phyloP scores from a whole-genome alignment of 2,329 filamentous ascomycete species.

The Xylariaceae sp. region DNA sequence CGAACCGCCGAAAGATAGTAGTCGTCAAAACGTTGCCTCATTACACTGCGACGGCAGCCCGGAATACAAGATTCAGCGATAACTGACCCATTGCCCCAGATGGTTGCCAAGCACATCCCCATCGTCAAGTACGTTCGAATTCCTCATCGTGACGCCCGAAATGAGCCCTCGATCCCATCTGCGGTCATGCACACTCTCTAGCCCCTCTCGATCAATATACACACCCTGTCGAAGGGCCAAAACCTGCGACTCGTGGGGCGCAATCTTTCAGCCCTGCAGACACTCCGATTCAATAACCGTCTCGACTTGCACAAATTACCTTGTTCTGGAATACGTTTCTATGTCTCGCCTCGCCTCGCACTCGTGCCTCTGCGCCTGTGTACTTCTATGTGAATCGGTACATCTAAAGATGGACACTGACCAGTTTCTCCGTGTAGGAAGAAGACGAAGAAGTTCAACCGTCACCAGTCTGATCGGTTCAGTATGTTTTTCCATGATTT shows the following conservation, averaged over 20 bases:
- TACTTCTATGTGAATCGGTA: not conserved
- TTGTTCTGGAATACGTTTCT: not conserved
- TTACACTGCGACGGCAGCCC: not conserved
- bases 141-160: constrained; percentile 11
- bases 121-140: constrained; percentile 90
- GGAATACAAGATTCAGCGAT: not conserved
- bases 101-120: constrained; percentile 98
- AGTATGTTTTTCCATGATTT: constrained; percentile 64
- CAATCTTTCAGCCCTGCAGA: not conserved
- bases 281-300: not conserved
- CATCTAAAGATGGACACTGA: constrained; percentile 32
- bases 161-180: not conserved
- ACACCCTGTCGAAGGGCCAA: not conserved
- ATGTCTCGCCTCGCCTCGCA: not conserved
- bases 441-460: constrained; percentile 80
- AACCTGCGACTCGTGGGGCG: not conserved
- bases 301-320: not conserved
- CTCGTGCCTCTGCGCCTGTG: not conserved
- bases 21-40: not conserved
- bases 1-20: not conserved
- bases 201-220: not conserved
- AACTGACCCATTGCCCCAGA: constrained; percentile 50
- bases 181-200: constrained; percentile 4
- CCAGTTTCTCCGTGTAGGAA: constrained; percentile 53
- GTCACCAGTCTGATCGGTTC: constrained; percentile 97